These are phyloP conservation scores for Aeschynomene evenia DNA, from an alignment of 306 rosid genomes.

Conservation along the genomic window DNA sequence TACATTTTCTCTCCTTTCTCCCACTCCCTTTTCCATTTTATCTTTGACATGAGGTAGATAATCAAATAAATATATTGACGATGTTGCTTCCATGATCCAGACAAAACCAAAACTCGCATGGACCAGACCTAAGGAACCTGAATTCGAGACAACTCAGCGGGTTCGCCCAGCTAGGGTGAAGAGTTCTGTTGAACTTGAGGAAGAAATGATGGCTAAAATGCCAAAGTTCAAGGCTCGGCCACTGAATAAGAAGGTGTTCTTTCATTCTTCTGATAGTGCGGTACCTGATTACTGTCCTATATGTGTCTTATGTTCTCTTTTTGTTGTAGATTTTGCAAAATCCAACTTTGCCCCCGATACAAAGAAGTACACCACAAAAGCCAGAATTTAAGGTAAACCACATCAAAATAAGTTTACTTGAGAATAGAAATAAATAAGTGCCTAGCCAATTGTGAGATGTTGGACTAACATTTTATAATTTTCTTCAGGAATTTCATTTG, in stretches of 20 bases:
- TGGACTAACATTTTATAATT: constrained; percentile 18
- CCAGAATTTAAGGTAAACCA: constrained; percentile 78
- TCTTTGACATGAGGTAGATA: not conserved
- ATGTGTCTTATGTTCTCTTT: not conserved
- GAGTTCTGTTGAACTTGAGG: constrained; percentile 90
- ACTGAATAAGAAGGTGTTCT: constrained; percentile 71
- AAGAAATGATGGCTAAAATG: constrained; percentile 97
- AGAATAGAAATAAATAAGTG: too few species aligned
- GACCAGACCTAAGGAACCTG: constrained; percentile 97
- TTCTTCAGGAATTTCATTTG: constrained; percentile 79
- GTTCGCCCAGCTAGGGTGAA: constrained; percentile 72
- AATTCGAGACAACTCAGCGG: constrained; percentile 86
- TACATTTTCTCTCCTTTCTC: not conserved
- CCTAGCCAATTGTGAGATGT: not conserved
- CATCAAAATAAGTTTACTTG: too few species aligned
- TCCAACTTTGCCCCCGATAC: constrained; percentile 60
- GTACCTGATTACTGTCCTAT: not conserved
- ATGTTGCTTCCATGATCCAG: constrained; percentile 42
- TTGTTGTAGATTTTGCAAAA: constrained; percentile 70
- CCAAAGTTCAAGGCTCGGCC: constrained; percentile 96
- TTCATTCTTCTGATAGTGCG: not conserved
- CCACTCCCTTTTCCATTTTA: not conserved
- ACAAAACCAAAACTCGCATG: constrained; percentile 74
- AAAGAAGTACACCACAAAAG: constrained; percentile 78
- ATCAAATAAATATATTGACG: constrained; percentile 2